A percentile compares a stretch with the other conserved stretches of the same genome.
Evolutionary conservation across 106 monocot genomes (phyloP).

Genomic region (Phalaenopsis equestris): DNA sequence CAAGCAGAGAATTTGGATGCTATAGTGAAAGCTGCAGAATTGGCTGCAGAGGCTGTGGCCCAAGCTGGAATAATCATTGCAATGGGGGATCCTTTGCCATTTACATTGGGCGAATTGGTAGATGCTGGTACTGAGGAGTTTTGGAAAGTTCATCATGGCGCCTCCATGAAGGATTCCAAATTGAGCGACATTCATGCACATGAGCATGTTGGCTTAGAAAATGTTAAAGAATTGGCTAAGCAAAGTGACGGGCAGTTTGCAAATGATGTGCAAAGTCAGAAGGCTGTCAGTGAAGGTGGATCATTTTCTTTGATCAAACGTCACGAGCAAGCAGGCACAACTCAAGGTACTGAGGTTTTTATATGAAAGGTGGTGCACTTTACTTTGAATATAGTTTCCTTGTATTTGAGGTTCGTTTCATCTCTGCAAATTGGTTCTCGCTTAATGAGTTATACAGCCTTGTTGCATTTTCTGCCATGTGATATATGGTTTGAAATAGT

Average conservation of each 20-base stretch:
- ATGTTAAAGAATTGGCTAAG: too few species aligned
- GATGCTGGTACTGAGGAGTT: conserved; percentile 64
- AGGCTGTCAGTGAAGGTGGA: conserved; percentile 14
- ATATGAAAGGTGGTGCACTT: neutral
- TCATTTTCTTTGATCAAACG: conserved; percentile 7
- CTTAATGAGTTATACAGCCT: neutral
- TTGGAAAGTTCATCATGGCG: conserved; percentile 34
- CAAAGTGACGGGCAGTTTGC: conserved; percentile 2
- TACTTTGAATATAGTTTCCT: conserved; percentile 3
- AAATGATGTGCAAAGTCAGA: conserved; percentile 10
- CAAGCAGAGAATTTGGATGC: conserved; percentile 92
- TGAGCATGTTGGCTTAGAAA: neutral
- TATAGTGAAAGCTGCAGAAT: conserved; percentile 88
- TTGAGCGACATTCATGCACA: conserved; percentile 8
- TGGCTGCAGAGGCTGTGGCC: conserved; percentile 85
- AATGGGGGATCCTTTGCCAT: conserved; percentile 83
- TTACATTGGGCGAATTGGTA: conserved; percentile 44
- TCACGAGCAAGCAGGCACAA: conserved; percentile 1
- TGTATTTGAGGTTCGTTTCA: neutral
- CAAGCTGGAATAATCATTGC: conserved; percentile 69
- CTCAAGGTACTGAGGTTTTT: conserved; percentile 20
- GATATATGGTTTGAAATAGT: too few species aligned
- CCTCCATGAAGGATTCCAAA: conserved; percentile 11
- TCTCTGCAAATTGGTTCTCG: neutral
- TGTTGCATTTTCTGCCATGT: neutral